These are phyloP conservation scores for Phycomyces nitens DNA, from an alignment of 192 early-diverging fungal species.

Conservation along the genomic window DNA sequence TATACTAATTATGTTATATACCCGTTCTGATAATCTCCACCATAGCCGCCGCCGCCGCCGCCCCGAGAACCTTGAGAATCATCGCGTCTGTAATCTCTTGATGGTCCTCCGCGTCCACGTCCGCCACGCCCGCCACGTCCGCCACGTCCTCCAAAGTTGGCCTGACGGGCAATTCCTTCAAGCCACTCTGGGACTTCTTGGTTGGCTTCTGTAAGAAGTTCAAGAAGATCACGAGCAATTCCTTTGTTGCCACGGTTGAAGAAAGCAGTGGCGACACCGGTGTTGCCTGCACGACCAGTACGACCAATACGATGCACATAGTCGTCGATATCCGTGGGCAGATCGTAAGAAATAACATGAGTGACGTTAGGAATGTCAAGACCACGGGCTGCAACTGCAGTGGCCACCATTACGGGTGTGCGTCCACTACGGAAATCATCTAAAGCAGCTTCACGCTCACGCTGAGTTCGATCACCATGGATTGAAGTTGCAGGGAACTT, in stretches of 20 bases:
- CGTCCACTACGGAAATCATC: conserved; percentile 82
- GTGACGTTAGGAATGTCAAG: conserved; percentile 80
- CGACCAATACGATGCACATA: conserved; percentile 99
- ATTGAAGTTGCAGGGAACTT: conserved; percentile 94
- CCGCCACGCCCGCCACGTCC: conserved; percentile 29
- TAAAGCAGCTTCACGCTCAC: conserved; percentile 91
- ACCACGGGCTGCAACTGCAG: conserved; percentile 95
- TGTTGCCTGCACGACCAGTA: conserved; percentile 96
- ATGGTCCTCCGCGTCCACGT: conserved; percentile 16
- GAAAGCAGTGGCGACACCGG: conserved; percentile 89
- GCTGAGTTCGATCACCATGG: conserved; percentile 94
- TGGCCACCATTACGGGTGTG: conserved; percentile 88
- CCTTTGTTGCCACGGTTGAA: conserved; percentile 86
- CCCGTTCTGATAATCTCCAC: conserved; percentile 1
- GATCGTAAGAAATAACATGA: conserved; percentile 92
- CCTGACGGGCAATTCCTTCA: conserved; percentile 64
- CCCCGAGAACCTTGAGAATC: background rate
- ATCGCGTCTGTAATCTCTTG: conserved; percentile 8
- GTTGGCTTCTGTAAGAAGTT: conserved; percentile 89
- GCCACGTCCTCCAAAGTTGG: conserved; percentile 17
- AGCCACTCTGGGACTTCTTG: conserved; percentile 90
- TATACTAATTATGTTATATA: no score
- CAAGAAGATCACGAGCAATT: conserved; percentile 80
- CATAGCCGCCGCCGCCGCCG: conserved; percentile 8
- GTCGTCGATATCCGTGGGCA: conserved; percentile 95